Base-by-base conservation (phyloP, 345 rosid genomes). In the Bruguiera sexangula region DNA sequence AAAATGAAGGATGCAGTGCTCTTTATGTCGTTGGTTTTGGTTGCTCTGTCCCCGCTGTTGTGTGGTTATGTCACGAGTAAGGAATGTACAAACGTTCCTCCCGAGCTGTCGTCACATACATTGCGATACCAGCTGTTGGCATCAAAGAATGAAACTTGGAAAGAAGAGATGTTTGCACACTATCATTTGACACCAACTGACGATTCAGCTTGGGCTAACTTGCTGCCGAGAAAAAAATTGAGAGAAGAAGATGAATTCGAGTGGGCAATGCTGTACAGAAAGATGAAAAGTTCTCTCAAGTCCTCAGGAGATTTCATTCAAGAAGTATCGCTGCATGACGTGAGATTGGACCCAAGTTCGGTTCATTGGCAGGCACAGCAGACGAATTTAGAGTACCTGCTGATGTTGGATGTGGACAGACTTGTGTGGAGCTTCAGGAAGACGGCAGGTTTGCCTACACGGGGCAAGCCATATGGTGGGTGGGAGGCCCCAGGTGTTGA, bases 351-450 rank as follows among this genome's bases (percentile, higher is more conserved):
- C 24, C 76, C 87, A 0, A 66, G 48, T 70, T 78, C 87, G 2
- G 65, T 85, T 50, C 93, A 89, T 9, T 73, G 93, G 87, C 71
- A 79, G 55, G 92, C 92, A 64, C 96, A 89, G 61, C 91, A 87
- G 73, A 95, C 99, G 4, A 92, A 95, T 68, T 85, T 92, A 68
- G 89, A 89, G 77, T 95, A 92, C 81, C 75, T 95, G 29, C 67
- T 95, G 86, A 76, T 89, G 88, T 68, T 95, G 83, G 89, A 92
- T 75, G 91, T 84, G 74, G 92, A 95, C 82, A 78, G 77, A 39
- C 63, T 95, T 83, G 79, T 85, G 1, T 95, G 93, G 96, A 95
- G 88, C 78, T 95, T 95, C 56, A 82, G 96, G 76, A 84, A 90
- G 65, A 86, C 83, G 6, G 92, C 93, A 6, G 96, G 89, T 74